A percentile compares a stretch with the other conserved stretches of the same genome.
phyloP scores from a whole-genome alignment of 371 early-diverging fungal species.

The Mucor piriformis region DNA sequence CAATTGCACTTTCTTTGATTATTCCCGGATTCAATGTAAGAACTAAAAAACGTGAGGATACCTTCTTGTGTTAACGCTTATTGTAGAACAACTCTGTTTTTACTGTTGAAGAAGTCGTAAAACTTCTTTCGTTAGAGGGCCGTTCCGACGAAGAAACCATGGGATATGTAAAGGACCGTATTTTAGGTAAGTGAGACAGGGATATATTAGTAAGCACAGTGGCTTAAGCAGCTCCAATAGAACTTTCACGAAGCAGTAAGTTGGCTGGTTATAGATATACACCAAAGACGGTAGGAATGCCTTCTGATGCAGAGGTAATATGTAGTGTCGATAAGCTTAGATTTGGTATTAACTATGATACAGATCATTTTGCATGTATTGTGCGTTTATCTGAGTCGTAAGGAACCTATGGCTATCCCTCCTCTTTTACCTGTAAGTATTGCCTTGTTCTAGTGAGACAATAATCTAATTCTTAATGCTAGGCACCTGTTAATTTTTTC shows the following conservation, averaged over 20 bases:
- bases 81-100: slow-evolving; percentile 5
- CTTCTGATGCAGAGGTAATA: slow-evolving; percentile 14
- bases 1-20: slow-evolving; percentile 1
- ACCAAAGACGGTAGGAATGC: slow-evolving; percentile 42
- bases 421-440: slow-evolving; percentile 26
- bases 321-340: not conserved
- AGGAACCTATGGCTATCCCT: slow-evolving; percentile 25
- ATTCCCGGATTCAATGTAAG: slow-evolving; percentile 11
- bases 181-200: slow-evolving; percentile 35
- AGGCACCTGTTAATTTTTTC: no score
- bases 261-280: slow-evolving; percentile 54
- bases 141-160: slow-evolving; percentile 23
- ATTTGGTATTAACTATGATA: not conserved
- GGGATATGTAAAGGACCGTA: slow-evolving; percentile 23
- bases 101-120: slow-evolving; percentile 15
- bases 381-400: slow-evolving; percentile 4
- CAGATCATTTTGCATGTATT: slow-evolving; percentile 18
- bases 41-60: not conserved
- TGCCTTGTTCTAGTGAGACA: no score
- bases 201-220: not conserved
- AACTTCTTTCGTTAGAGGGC: slow-evolving; percentile 11
- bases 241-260: slow-evolving; percentile 14
- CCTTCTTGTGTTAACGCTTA: not conserved
- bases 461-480: no score
- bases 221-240: no score